A percentile compares a stretch with the other conserved stretches of the same genome.
Conservation (phyloP, 2,329 filamentous ascomycete genomes). For the Hawksworthiomyces lignivorus region DNA sequence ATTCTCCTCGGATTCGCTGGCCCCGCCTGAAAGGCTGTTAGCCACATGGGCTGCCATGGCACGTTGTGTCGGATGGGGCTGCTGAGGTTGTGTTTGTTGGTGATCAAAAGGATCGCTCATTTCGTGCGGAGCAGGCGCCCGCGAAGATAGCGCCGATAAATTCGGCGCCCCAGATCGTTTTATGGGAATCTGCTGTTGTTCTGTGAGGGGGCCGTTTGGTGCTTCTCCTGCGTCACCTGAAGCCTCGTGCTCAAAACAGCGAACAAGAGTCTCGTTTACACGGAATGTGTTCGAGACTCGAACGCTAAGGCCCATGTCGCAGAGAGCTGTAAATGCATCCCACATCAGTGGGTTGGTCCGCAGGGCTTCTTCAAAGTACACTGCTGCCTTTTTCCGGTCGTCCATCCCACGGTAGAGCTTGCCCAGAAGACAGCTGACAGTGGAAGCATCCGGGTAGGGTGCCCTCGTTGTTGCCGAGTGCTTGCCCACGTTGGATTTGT, state of each 20-base stretch:
- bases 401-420: conserved; percentile 82
- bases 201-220: conserved; percentile 25
- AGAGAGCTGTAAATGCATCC: conserved; percentile 88
- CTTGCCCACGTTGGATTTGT: conserved; percentile 71
- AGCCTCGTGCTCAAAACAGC: conserved; percentile 35
- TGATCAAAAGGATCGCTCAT: conserved; percentile 45
- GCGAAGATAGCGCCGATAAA: conserved; percentile 26
- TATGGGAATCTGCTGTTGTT: conserved; percentile 18
- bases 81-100: conserved; percentile 22
- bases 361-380: conserved; percentile 80
- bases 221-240: conserved; percentile 22
- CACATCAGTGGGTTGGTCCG: conserved; percentile 94
- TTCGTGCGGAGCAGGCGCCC: conserved; percentile 24
- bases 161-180: conserved; percentile 25
- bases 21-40: background rate
- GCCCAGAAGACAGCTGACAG: conserved; percentile 74
- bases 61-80: background rate
- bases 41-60: background rate
- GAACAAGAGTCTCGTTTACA: conserved; percentile 48
- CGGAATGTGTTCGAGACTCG: conserved; percentile 83
- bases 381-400: conserved; percentile 72
- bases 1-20: conserved; percentile 37
- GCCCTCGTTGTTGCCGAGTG: conserved; percentile 71
- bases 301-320: conserved; percentile 77
- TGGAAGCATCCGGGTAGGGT: conserved; percentile 72